Base-by-base conservation (phyloP, 345 rosid genomes). In the Aquilaria malaccensis region DNA sequence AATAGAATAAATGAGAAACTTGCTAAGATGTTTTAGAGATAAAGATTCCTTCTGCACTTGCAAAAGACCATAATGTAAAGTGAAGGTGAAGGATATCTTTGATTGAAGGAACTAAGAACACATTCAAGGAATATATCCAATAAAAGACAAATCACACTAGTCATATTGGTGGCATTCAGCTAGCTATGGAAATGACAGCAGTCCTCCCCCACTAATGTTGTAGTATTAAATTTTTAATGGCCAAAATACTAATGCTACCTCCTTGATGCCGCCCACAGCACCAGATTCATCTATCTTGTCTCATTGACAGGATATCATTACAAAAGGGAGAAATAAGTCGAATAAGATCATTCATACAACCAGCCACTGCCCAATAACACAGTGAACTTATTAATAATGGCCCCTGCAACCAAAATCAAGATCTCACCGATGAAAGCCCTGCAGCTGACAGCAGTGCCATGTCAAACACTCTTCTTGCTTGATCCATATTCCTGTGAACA, bases 401-500 rank as follows among this genome's bases (percentile, higher is more conserved):
- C 11, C 22, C 5, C 14, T 33, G 47, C 13, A 46, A 45, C 47
- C 4, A 72, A 46, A 47, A 54, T 31, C 50, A 58, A 68, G 65
- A 68, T 59, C 80, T 80, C 67, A 90, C 99, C 79, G 7, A 53
- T 33, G 90, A 74, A 68, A 90, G 90, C 72, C 84, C 96, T 74
- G 83, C 81, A 45, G 77, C 75, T 65, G 97, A 90, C 54, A 86
- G 74, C 70, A 94, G 75, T 37, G 97, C 97, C 99, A 94, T 85
- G 78, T 94, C 97, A 52, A 94, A 90, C 52, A 85, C 85, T 80
- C 81, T 81, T 75, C 99, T 90, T 67, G 97, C 96, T 71, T 82
- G 86, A 67, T 76, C 85, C 71, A 90, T 77, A 67, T 94, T 90
- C 67, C 97, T 91, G 70, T 71, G 81, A 58, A 75, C 78, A 77